Evolutionary conservation across 345 rosid genomes (phyloP).

Genomic region (Carallia pectinifolia): DNA sequence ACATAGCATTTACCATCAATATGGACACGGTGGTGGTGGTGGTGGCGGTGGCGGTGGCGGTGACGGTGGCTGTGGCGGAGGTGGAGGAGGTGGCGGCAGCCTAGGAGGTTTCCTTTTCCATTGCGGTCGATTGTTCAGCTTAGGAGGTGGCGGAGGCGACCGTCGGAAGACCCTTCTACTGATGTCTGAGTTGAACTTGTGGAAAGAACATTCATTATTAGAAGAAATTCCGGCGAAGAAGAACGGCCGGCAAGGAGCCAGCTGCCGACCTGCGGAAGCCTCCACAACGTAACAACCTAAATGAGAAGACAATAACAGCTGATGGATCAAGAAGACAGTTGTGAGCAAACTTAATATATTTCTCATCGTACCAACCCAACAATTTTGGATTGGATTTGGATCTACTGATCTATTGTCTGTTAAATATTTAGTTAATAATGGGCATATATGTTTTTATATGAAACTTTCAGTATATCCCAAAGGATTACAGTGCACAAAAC

Average conservation of each 20-base stretch:
- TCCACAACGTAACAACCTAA: background rate
- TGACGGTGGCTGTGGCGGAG: background rate
- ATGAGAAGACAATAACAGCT: too few relatives aligned
- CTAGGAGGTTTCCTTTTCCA: background rate
- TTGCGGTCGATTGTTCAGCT: background rate
- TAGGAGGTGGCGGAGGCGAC: constrained; percentile 3
- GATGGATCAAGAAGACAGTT: too few relatives aligned
- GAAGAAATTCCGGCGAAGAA: too few relatives aligned
- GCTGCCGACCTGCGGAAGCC: background rate
- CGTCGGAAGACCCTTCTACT: background rate
- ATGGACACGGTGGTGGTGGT: background rate
- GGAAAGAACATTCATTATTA: background rate
- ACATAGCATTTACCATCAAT: background rate
- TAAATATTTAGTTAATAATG: too few relatives aligned
- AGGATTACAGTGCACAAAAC: too few relatives aligned
- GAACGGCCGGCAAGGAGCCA: background rate
- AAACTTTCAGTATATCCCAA: too few relatives aligned
- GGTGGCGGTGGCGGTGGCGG: background rate
- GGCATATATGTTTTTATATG: too few relatives aligned
- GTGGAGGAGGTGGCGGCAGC: background rate
- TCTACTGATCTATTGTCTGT: too few relatives aligned
- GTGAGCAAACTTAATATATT: too few relatives aligned
- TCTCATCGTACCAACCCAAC: too few relatives aligned
- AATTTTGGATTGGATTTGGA: too few relatives aligned
- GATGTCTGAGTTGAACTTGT: background rate